Evolutionary conservation across 805 yeast species (phyloP), one percentile per base, ranked within the genome.

Genomic region (Wickerhamiella kurtzmanii): DNA sequence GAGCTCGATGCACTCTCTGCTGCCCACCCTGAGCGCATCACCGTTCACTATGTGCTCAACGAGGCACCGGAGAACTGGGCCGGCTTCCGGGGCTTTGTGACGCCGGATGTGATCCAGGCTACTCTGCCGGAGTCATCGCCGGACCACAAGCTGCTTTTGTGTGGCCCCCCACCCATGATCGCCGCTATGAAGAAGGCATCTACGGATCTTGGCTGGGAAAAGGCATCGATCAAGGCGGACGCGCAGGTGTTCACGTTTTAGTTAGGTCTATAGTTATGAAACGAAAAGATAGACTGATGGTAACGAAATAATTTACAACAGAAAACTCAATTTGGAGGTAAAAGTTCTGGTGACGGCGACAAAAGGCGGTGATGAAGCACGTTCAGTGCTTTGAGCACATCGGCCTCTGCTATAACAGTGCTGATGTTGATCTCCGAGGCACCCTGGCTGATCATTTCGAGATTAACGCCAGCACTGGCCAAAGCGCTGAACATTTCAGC

Each of bases 401-500:
- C 92, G 47, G 69, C 67, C 54, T 83, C 86, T 53, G 82, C 83
- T 51, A 92, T 86, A 45, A 92, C 98, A 53, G 96, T 94, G 32
- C 95, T 83, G 45, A 92, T 92, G 64, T 92, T 92, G 60, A 92
- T 92, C 67, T 92, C 98, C 60, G 89, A 89, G 17, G 97, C 96
- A 58, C 98, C 98, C 72, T 92, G 98, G 48, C 87, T 77, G 66
- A 92, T 92, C 98, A 92, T 92, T 66, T 92, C 98, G 56, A 92
- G 86, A 66, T 92, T 92, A 61, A 92, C 82, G 41, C 76, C 75
- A 58, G 89, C 94, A 60, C 84, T 88, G 5, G 97, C 96, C 55
- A 92, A 70, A 1, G 94, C 85, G 56, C 87, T 79, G 69, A 92
- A 92, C 95, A 89, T 89, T 55, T 86, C 80, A 42, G 96, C 96